These are phyloP conservation scores for Talaromyces proteolyticus DNA, from an alignment of 495 filamentous ascomycete genomes.

Conservation along the genomic window DNA sequence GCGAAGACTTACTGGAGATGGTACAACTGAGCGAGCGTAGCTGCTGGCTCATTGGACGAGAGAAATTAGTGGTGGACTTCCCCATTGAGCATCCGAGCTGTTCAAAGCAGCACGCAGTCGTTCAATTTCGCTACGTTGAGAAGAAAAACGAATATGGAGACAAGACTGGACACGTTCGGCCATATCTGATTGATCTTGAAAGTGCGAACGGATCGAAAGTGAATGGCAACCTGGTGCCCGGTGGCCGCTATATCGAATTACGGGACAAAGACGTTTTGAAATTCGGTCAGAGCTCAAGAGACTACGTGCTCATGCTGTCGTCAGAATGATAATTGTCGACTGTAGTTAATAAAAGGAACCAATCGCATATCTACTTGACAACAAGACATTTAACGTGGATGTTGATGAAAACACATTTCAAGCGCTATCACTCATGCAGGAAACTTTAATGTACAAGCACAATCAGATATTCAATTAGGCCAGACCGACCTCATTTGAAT, in stretches of 20 bases:
- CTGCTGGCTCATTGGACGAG: constrained; percentile 88
- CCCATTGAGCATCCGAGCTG: constrained; percentile 84
- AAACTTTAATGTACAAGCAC: too few relatives aligned
- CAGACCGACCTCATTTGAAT: not conserved
- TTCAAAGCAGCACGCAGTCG: constrained; percentile 89
- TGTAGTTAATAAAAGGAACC: too few relatives aligned
- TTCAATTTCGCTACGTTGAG: constrained; percentile 84
- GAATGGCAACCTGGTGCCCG: constrained; percentile 67
- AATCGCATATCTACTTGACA: too few relatives aligned
- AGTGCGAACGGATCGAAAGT: constrained; percentile 87
- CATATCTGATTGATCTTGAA: constrained; percentile 90
- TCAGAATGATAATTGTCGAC: constrained; percentile 15
- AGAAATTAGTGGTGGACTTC: constrained; percentile 73
- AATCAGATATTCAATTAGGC: too few relatives aligned
- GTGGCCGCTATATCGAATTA: constrained; percentile 77
- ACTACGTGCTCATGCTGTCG: constrained; percentile 77
- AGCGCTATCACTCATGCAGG: too few relatives aligned
- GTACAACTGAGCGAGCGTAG: constrained; percentile 67
- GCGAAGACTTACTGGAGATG: constrained; percentile 68
- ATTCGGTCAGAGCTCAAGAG: constrained; percentile 82
- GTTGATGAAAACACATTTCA: not conserved
- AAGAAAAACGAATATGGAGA: constrained; percentile 84
- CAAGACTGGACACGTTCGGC: constrained; percentile 72
- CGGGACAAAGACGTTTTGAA: constrained; percentile 80
- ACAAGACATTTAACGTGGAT: too few relatives aligned